phyloP scores from a whole-genome alignment of 164 flowering plant species.

The Magnolia sinica region DNA sequence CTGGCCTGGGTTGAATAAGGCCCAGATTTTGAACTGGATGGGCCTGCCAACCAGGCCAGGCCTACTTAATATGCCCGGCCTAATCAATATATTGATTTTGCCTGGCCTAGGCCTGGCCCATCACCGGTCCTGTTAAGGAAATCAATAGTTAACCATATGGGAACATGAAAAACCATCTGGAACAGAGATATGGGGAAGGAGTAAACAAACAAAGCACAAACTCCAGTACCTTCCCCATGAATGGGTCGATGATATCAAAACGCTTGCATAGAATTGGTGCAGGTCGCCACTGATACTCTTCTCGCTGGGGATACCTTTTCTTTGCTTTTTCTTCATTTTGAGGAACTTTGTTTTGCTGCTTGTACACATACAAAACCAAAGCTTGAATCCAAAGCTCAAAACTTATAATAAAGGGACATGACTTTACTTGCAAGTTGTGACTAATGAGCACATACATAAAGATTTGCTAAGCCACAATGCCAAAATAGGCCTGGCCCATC shows the following conservation, averaged over 20 bases:
- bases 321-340: conserved; percentile 40
- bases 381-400: background rate
- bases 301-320: conserved; percentile 61
- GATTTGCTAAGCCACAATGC: background rate
- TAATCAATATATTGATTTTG: too few relatives aligned
- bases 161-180: background rate
- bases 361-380: conserved; percentile 10
- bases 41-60: too few relatives aligned
- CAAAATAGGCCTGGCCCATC: background rate
- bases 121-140: background rate
- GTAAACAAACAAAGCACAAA: background rate
- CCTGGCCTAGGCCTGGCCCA: background rate
- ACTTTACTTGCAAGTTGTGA: background rate
- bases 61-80: too few relatives aligned
- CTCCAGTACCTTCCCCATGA: conserved; percentile 72
- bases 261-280: conserved; percentile 88
- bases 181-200: background rate
- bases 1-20: too few relatives aligned
- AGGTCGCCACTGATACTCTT: conserved; percentile 94
- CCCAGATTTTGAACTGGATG: too few relatives aligned
- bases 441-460: background rate
- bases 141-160: background rate
- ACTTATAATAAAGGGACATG: background rate
- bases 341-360: conserved; percentile 38
- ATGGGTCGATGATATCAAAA: conserved; percentile 90